Base-by-base conservation (phyloP, 2,329 filamentous ascomycete genomes). In the Periconia macrospinosa region DNA sequence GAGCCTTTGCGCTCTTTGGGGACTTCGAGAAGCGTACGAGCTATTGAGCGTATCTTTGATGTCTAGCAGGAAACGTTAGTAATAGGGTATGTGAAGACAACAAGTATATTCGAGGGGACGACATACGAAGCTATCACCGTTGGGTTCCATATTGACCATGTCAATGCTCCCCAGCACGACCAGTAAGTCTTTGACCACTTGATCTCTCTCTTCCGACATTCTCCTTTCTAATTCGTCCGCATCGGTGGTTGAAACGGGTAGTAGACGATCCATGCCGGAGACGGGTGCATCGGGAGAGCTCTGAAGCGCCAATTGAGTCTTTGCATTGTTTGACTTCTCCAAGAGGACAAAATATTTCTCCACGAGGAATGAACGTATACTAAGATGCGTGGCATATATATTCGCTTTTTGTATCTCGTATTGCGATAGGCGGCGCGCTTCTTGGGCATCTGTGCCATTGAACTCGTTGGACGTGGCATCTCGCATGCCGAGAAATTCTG, bases 371-470 rank as follows among this genome's bases (percentile, higher is more conserved):
- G 90, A 93, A 20, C 92, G 83, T 0, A 91, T 95, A 2, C 87
- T 86, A 10, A 96, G 79, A 65, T 92, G 88, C 6, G 88, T 93
- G 2, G 87, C 86, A 67, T 93, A 91, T 40, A 96, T 90, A 70
- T 96, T 96, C 7, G 91, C 90, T 70, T 95, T 96, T 70, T 96
- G 91, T 30, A 96, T 94, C 74, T 96, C 92, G 60, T 87, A 91
- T 68, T 94, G 90, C 5, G 92, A 76, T 30, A 67, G 65, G 37
- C 75, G 72, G 6, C 77, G 73, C 40, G 75, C 67, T 54, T 78
- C 75, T 1, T 69, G 65, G 13, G 64, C 57, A 40, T 74, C 69
- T 2, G 60, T 17, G 11, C 51, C 58, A 40, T 61, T 63, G 41
- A 67, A 70, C 2, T 57, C 58, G 40, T 56, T 60, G 49, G 64